Base-by-base conservation (phyloP, 2,329 filamentous ascomycete species). In the Westerdykella sp. region DNA sequence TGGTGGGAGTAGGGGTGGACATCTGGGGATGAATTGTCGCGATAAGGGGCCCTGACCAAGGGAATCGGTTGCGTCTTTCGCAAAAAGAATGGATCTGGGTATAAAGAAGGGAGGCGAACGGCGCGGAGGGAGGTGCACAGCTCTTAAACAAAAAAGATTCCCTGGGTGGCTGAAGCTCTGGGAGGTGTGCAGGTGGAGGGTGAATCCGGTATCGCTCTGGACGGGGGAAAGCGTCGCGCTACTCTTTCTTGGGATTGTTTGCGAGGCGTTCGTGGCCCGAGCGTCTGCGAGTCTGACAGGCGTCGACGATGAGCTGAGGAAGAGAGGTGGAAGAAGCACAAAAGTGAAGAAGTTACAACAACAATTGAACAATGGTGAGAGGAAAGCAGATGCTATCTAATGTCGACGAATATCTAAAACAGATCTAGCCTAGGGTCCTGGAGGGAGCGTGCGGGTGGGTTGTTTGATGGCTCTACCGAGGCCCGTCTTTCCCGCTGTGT, bases 1-100 rank as follows among this genome's bases (percentile, higher is more conserved):
- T 54, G 46, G 64, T 55, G 45, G 63, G 60, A 47, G 62, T 46
- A 52, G 66, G 56, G 55, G 77, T 60, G 64, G 70, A 75, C 73
- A 75, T 74, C 56, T 60, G 63, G 73, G 73, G 73, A 72, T 70
- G 61, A 65, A 57, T 66, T 55, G 58, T 68, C 65, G 69, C 55
- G 53, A 46, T 67, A 77, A 74, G 73, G 80, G 83, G 85, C 87
- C 91, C 90, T 93, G 91, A 97, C 91, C 91, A 94, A 96, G 91
- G 90, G 87, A 85, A 74, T 58, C 74, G 82, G 79, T 82, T 83
- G 87, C 86, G 89, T 89, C 87, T 79, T 35, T 90, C 79, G 87
- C 87, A 60, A 42, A 53, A 39, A 42, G 48, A 43, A 44, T 42
- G 48, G 37, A 23, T 36, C 34, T 34, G 39, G 34, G 30, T 15